Percentiles rank a stretch among this genome's conserved stretches.
These are phyloP conservation scores for Phallus indusiatus DNA, from an alignment of 768 basidiomycete genomes.

Conservation along the genomic window DNA sequence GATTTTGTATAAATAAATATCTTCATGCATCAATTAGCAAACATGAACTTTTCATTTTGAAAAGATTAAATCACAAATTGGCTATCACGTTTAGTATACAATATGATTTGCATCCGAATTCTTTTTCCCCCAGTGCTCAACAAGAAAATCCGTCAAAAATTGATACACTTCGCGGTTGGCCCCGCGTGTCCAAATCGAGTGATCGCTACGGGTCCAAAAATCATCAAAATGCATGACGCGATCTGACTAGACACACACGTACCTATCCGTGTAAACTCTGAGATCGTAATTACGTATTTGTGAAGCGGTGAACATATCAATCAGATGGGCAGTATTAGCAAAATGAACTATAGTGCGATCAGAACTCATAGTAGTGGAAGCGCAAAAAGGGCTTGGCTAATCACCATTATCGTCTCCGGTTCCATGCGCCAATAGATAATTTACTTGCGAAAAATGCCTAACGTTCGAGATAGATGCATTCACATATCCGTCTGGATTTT, in stretches of 20 bases:
- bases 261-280: constrained; percentile 97
- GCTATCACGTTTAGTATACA: not conserved
- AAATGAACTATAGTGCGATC: constrained; percentile 54
- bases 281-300: constrained; percentile 72
- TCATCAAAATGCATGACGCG: not conserved
- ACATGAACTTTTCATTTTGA: no score
- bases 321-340: constrained; percentile 78
- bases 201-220: constrained; percentile 52
- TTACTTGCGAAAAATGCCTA: constrained; percentile 69
- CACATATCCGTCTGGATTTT: constrained; percentile 81
- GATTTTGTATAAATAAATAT: no score
- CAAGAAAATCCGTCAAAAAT: constrained; percentile 73
- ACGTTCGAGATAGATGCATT: constrained; percentile 85
- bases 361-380: not conserved
- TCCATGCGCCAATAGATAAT: constrained; percentile 85
- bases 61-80: no score
- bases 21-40: no score
- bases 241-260: constrained; percentile 19
- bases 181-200: constrained; percentile 60
- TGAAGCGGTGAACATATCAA: constrained; percentile 85
- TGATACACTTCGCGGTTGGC: constrained; percentile 82
- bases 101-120: constrained; percentile 28
- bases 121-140: constrained; percentile 91
- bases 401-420: constrained; percentile 82
- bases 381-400: not conserved